Percentiles rank a stretch among this genome's conserved stretches.
Conservation (phyloP, 208 protist species). For the Leishmania major region DNA sequence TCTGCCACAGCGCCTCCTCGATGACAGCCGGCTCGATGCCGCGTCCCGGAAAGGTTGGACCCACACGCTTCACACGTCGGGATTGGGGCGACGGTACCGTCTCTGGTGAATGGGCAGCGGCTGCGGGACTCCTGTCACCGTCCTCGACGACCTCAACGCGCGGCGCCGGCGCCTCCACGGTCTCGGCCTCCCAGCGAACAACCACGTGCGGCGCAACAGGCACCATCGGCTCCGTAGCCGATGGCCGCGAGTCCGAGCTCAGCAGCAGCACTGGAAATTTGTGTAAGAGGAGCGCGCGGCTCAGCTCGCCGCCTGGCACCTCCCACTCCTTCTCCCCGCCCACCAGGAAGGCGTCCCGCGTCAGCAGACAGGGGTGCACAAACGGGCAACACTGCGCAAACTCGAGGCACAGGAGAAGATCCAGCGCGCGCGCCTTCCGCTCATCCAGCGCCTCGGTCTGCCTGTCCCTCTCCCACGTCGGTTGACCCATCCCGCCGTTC, state of each 20-base stretch:
- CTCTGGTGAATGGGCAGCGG: not conserved
- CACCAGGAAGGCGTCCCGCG: conserved; percentile 13
- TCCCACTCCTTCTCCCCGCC: conserved; percentile 25
- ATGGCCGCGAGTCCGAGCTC: conserved; percentile 23
- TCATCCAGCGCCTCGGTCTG: conserved; percentile 16
- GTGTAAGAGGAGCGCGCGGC: conserved; percentile 30
- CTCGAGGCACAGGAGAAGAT: conserved; percentile 60
- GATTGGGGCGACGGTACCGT: not conserved
- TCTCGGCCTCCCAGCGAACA: conserved; percentile 21
- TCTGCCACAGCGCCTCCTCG: conserved; percentile 36
- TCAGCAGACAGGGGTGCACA: conserved; percentile 56
- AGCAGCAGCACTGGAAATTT: conserved; percentile 30
- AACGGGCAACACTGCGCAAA: conserved; percentile 68
- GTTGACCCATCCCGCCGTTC: conserved; percentile 5
- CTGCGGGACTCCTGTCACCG: not conserved
- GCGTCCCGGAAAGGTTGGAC: conserved; percentile 45
- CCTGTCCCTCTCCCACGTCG: conserved; percentile 17
- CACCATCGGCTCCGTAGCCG: conserved; percentile 3
- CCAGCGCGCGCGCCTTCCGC: conserved; percentile 8
- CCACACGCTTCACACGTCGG: conserved; percentile 15
- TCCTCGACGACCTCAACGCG: conserved; percentile 9
- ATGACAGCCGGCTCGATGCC: conserved; percentile 27
- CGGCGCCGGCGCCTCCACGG: not conserved
- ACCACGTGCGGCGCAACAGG: conserved; percentile 22
- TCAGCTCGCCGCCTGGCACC: conserved; percentile 42